These are phyloP conservation scores for Plasmopara viticola DNA, from an alignment of 352 stramenopile species.

Conservation along the genomic window DNA sequence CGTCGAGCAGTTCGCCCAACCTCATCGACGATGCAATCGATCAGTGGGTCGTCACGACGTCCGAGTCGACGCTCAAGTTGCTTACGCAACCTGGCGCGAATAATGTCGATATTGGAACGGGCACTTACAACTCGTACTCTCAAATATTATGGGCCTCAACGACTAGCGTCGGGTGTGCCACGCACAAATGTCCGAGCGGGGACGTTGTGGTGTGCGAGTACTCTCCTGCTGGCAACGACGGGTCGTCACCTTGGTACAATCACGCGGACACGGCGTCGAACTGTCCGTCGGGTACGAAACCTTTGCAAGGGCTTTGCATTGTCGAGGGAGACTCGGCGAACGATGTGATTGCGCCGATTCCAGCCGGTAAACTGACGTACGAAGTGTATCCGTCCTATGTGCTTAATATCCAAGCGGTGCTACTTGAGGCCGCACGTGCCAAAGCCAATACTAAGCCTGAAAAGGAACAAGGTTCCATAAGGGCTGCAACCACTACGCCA, in stretches of 20 bases:
- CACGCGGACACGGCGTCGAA: constrained; percentile 39
- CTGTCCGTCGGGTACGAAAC: constrained; percentile 46
- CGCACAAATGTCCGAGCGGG: constrained; percentile 31
- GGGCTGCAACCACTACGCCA: background rate
- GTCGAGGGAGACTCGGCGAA: constrained; percentile 43
- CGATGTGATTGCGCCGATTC: constrained; percentile 47
- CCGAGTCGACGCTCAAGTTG: constrained; percentile 36
- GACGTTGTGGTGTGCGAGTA: constrained; percentile 61
- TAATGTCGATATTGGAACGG: constrained; percentile 43
- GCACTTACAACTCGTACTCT: constrained; percentile 70
- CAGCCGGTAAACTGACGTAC: constrained; percentile 48
- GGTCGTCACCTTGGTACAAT: constrained; percentile 48
- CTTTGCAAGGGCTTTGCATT: constrained; percentile 40
- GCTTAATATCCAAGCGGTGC: constrained; percentile 39
- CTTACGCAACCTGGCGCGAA: constrained; percentile 34
- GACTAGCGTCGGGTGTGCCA: constrained; percentile 56
- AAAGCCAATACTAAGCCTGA: constrained; percentile 9
- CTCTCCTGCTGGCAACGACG: constrained; percentile 45
- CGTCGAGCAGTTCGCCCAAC: constrained; percentile 19
- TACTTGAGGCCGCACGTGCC: constrained; percentile 32
- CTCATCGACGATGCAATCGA: constrained; percentile 51
- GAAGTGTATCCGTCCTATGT: constrained; percentile 55
- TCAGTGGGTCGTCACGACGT: constrained; percentile 53
- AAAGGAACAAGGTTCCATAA: constrained; percentile 1
- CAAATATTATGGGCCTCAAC: constrained; percentile 65